Evolutionary conservation across 345 rosid species (phyloP), one percentile per base, ranked within the genome.

Genomic region (Euclidium syriacum): DNA sequence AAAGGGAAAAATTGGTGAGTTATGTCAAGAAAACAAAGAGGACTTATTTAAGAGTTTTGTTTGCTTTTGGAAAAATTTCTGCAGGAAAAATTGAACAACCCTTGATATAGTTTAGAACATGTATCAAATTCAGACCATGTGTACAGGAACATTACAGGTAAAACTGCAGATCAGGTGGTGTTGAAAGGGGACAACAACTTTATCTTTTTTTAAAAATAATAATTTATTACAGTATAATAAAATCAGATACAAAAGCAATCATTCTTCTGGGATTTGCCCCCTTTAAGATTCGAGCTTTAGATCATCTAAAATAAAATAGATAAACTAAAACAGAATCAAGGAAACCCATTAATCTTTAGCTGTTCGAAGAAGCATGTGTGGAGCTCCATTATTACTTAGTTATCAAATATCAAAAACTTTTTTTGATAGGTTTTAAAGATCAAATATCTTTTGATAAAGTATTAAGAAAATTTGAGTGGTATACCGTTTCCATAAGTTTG

Each of bases 111-210:
- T 59, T 10, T 62, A 26, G 18, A 36, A 20, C 35, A 62, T 52
- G 43, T 29, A 53, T 52, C 32, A 69, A 56, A 70, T 70, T 62
- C 42, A 36, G 6, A 44, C 51, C 52, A 32, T 30, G 29, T 1
- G 29, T 30, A 39, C 4, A 58, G 62, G 55, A 58, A 65, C 71
- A 72, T 64, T 26, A 72, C 71, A 72, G 71, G 61, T 58, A 34
- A 64, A 51, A 23, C 22, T 57, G 55, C 66, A 71, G 71, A 58
- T 51, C 66, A 72, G 61, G 71, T 41, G 67, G 66, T 64, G 55
- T 58, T 72, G n/a, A 51, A 52, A 52, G 75, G 71, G 50, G 66
- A 72, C 75, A 72, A 58, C 71, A 72, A 58, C 71, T 58, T 42
- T 58, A 58, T 38, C 19, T 27, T 62, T 27, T 36, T 46, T 30